Conservation (phyloP, 768 basidiomycete genomes). For the Termitomyces sp. region DNA sequence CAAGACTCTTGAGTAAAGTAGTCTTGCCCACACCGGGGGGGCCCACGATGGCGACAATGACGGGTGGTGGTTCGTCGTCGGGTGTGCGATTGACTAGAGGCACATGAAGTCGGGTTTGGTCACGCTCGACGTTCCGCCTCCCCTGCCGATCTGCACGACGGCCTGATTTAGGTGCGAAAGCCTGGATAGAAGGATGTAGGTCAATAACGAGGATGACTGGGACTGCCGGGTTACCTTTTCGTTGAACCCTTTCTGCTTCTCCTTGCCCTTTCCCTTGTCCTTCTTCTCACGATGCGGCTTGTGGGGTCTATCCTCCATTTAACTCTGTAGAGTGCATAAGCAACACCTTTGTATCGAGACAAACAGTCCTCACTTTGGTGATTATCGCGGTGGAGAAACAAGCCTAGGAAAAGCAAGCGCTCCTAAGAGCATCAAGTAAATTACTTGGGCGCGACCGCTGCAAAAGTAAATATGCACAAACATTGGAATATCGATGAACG, state of each 20-base stretch:
- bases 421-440: too few species aligned
- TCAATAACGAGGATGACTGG: not conserved
- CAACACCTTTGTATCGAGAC: not conserved
- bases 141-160: constrained; percentile 87
- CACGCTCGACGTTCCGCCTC: constrained; percentile 85
- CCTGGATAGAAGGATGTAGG: constrained; percentile 39
- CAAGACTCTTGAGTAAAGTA: constrained; percentile 87
- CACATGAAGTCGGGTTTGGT: constrained; percentile 94
- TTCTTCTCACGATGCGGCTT: constrained; percentile 88
- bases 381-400: too few species aligned
- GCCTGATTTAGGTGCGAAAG: constrained; percentile 91
- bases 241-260: constrained; percentile 78
- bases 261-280: constrained; percentile 63
- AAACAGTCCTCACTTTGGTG: not conserved
- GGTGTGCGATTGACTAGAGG: constrained; percentile 95
- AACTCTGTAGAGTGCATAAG: not conserved
- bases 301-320: constrained; percentile 75
- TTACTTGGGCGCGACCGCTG: too few species aligned
- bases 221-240: constrained; percentile 64
- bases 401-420: too few species aligned
- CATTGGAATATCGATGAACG: too few species aligned
- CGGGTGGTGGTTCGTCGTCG: constrained; percentile 86
- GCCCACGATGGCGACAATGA: constrained; percentile 93
- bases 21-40: constrained; percentile 97
- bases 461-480: too few species aligned